Conservation (phyloP, 768 basidiomycete species). For the Paxillus involutus region DNA sequence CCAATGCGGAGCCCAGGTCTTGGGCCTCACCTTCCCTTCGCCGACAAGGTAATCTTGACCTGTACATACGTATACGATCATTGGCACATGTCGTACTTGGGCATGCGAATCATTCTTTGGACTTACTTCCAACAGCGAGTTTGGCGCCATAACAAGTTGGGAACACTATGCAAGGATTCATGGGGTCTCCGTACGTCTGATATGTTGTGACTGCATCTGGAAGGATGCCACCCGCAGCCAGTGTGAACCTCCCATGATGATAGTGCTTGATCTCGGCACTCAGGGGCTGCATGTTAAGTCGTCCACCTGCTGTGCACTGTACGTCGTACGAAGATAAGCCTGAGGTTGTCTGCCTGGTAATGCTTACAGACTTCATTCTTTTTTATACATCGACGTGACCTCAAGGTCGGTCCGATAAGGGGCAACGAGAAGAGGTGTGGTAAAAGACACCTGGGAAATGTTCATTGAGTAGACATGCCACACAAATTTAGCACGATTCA, state of each 20-base stretch:
- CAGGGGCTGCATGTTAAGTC: slow-evolving; percentile 8
- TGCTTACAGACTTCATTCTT: background rate
- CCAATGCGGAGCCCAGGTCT: background rate
- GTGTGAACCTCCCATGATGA: slow-evolving; percentile 55
- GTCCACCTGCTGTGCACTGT: background rate
- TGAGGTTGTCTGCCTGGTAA: background rate
- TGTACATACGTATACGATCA: slow-evolving; percentile 15
- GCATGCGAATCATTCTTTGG: background rate
- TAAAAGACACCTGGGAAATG: background rate
- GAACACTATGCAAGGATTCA: slow-evolving; percentile 57
- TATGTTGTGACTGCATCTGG: slow-evolving; percentile 60
- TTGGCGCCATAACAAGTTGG: slow-evolving; percentile 59
- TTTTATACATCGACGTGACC: slow-evolving; percentile 5
- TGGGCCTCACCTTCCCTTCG: slow-evolving; percentile 41
- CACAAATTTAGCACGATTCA: background rate
- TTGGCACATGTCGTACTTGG: background rate
- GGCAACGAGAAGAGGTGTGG: background rate
- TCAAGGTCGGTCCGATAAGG: background rate
- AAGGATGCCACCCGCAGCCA: slow-evolving; percentile 47
- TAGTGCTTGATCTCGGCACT: slow-evolving; percentile 41
- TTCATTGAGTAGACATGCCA: background rate
- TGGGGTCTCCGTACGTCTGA: slow-evolving; percentile 52
- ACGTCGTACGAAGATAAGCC: background rate
- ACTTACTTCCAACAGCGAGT: slow-evolving; percentile 44
- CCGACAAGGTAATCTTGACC: slow-evolving; percentile 54